Evolutionary conservation across 495 filamentous ascomycete species (phyloP).

Genomic region (Trichoderma parareesei): DNA sequence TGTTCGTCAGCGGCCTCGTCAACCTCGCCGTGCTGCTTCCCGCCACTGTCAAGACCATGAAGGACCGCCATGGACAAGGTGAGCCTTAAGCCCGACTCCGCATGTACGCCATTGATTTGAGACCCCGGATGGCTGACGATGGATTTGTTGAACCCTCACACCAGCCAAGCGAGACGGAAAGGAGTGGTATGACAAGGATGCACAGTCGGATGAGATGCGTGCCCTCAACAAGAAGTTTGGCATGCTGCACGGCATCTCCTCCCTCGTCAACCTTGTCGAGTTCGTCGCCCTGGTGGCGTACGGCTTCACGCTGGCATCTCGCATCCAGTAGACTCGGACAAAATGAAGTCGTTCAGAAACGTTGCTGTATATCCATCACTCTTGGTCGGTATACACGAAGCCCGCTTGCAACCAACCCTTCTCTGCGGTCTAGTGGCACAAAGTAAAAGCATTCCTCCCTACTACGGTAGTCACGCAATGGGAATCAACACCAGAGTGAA

Average conservation of each 20-base stretch:
- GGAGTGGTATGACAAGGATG: slow-evolving; percentile 62
- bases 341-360: neutral
- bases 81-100: slow-evolving; percentile 17
- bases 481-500: neutral
- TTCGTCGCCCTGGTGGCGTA: slow-evolving; percentile 63
- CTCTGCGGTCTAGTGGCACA: neutral
- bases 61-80: slow-evolving; percentile 69
- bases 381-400: slow-evolving; percentile 3
- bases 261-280: slow-evolving; percentile 62
- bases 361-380: slow-evolving; percentile 13
- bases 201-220: slow-evolving; percentile 75
- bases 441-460: neutral
- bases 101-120: neutral
- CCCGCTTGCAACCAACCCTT: neutral
- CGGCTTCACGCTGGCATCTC: slow-evolving; percentile 58
- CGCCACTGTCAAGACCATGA: slow-evolving; percentile 62
- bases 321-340: slow-evolving; percentile 31
- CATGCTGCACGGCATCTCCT: slow-evolving; percentile 67
- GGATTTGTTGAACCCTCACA: neutral
- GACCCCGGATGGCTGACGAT: slow-evolving; percentile 14
- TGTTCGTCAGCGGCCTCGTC: slow-evolving; percentile 52
- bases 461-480: neutral
- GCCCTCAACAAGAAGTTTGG: slow-evolving; percentile 73
- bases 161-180: slow-evolving; percentile 61
- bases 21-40: slow-evolving; percentile 67